Conservation (phyloP, 768 basidiomycete species). For the Amanita muscaria region DNA sequence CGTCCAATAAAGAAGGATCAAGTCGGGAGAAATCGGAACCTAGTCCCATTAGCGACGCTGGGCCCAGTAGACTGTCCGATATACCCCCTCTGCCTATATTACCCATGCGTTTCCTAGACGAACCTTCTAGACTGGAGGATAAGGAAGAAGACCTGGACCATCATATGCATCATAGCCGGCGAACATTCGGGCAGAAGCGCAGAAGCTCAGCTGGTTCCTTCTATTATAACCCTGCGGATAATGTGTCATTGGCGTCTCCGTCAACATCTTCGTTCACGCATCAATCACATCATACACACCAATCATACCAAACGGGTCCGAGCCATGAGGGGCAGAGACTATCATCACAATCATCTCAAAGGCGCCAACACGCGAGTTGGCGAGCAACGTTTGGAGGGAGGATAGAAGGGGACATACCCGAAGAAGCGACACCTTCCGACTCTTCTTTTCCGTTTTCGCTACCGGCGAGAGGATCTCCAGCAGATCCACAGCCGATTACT, state of each 20-base stretch:
- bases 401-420: neutral
- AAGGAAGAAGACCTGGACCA: too few relatives aligned
- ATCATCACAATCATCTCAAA: neutral
- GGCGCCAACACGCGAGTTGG: constrained; percentile 3
- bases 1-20: neutral
- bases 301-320: neutral
- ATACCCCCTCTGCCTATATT: neutral
- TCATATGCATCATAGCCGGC: too few relatives aligned
- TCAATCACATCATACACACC: neutral
- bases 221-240: neutral
- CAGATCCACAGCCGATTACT: too few relatives aligned
- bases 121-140: too few relatives aligned
- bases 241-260: neutral
- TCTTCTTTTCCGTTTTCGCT: neutral
- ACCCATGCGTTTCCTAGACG: too few relatives aligned
- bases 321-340: neutral
- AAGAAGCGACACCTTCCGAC: neutral
- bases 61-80: too few relatives aligned
- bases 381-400: neutral
- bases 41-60: neutral
- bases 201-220: neutral
- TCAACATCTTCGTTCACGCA: neutral
- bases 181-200: constrained; percentile 2
- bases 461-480: too few relatives aligned
- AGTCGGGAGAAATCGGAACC: neutral